Evolutionary conservation across 2,329 filamentous ascomycete species (phyloP).

Genomic region (Tolypocladium capitatum): DNA sequence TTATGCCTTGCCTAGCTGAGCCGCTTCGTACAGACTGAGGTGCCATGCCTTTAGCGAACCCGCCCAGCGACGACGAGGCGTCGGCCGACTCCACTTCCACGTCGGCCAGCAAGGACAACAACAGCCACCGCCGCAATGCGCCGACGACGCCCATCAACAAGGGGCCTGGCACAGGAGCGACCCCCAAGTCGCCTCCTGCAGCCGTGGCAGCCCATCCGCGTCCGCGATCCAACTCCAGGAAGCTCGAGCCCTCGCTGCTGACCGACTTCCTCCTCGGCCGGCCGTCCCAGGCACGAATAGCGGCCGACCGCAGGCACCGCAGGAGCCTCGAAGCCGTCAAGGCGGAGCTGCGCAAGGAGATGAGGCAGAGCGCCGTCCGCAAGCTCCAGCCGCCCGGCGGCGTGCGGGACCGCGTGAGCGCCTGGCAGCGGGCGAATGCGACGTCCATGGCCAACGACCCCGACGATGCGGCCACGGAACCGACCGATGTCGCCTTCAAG

Average conservation of each 20-base stretch:
- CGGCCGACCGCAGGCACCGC: constrained; percentile 37
- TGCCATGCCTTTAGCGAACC: constrained; percentile 11
- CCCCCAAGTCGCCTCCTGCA: constrained; percentile 30
- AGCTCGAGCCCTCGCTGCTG: constrained; percentile 31
- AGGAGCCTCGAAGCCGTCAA: constrained; percentile 48
- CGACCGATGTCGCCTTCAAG: constrained; percentile 47
- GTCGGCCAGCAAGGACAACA: constrained; percentile 1
- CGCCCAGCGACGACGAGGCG: constrained; percentile 8
- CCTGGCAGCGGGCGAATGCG: constrained; percentile 73
- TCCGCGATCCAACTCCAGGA: constrained; percentile 25
- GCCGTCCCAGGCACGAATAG: constrained; percentile 40
- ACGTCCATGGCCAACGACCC: constrained; percentile 43
- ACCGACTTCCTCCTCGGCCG: constrained; percentile 45
- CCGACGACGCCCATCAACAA: constrained; percentile 2
- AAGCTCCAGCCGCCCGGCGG: constrained; percentile 49
- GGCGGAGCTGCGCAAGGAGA: constrained; percentile 35
- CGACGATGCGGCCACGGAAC: constrained; percentile 39
- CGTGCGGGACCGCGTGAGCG: constrained; percentile 67
- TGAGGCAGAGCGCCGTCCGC: constrained; percentile 44
- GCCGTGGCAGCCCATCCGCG: constrained; percentile 18
- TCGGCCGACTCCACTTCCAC: constrained; percentile 5
- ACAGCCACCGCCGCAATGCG: constrained; percentile 1
- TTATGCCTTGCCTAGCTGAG: constrained; percentile 7
- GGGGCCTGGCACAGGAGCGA: constrained; percentile 10
- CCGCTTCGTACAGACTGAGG: constrained; percentile 4